Base-by-base conservation (phyloP, 192 early-diverging fungal species). In the Chytriomyces sp. region DNA sequence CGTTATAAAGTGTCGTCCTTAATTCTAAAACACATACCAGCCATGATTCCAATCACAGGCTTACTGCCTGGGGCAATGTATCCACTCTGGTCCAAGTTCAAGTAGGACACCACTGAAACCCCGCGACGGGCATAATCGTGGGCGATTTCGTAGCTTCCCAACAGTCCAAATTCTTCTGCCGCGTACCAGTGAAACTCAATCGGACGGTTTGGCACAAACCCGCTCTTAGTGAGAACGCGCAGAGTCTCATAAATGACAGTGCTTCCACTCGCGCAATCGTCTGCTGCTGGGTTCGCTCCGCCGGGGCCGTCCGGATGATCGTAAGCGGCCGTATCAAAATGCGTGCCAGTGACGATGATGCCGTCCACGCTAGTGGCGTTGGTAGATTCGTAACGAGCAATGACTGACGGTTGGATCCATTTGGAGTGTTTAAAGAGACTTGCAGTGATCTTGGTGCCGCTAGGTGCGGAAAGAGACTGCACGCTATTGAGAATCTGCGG, bases 111-210 rank as follows among this genome's bases (percentile, higher is more conserved):
- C n/a, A 72, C 76, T 17, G 22, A 33, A n/a, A 59, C 33, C 19
- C 59, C 59, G 14, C 31, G 26, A 5, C 59, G 67, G 3, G 76
- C 76, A 67, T 77, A 77, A 19, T 36, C 31, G 22, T 41, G 39
- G 14, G 76, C 76, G 57, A 77, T 54, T 31, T 72, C 91, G 77
- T 92, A 89, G 34, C 88, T 90, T 22, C 94, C 93, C 61, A 92
- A 78, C 4, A 94, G 78, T 49, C 92, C 93, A 58, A 82, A 89
- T 80, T 94, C 93, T 81, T 96, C 91, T 63, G 85, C 94, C 52
- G 92, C 89, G 73, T 96, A n/a, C n/a, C n/a, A n/a, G n/a, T n/a
- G n/a, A n/a, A n/a, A n/a, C n/a, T n/a, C n/a, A n/a, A n/a, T n/a
- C n/a, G n/a, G n/a, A n/a, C n/a, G n/a, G n/a, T 82, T 59, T n/a